Conservation (phyloP, 495 filamentous ascomycete genomes). For the Daldinia bambusicola region DNA sequence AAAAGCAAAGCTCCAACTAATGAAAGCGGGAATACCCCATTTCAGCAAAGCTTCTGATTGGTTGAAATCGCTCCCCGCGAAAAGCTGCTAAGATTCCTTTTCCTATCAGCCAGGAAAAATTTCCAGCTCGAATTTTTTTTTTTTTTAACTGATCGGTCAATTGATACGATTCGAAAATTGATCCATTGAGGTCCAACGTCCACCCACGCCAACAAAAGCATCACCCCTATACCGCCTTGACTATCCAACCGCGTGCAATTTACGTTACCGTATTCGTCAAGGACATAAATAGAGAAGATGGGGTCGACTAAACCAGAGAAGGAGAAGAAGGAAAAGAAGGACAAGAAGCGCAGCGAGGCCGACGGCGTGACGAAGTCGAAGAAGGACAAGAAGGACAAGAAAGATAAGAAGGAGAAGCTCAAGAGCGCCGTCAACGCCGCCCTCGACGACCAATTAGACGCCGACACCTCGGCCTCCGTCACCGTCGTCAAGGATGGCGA, state of each 20-base stretch:
- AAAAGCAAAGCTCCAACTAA: constrained; percentile 9
- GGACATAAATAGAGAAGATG: constrained; percentile 38
- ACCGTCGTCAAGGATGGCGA: constrained; percentile 55
- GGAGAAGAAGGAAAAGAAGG: constrained; percentile 80
- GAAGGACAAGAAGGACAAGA: constrained; percentile 79
- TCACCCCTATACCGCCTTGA: neutral
- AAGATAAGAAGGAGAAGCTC: constrained; percentile 70
- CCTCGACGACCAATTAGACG: constrained; percentile 55
- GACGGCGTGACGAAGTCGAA: constrained; percentile 77
- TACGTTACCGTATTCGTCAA: neutral
- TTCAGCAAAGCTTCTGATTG: constrained; percentile 23
- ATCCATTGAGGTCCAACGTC: constrained; percentile 22
- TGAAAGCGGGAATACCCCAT: constrained; percentile 29
- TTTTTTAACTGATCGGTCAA: constrained; percentile 35
- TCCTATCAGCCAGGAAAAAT: constrained; percentile 30
- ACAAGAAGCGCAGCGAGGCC: constrained; percentile 80
- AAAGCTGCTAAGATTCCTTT: constrained; percentile 19
- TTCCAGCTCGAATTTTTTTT: constrained; percentile 31
- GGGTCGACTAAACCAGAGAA: constrained; percentile 61
- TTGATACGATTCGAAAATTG: constrained; percentile 23
- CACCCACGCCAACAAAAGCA: constrained; percentile 15
- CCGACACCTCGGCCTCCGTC: constrained; percentile 45
- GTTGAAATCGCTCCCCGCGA: constrained; percentile 26
- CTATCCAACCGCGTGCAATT: neutral
- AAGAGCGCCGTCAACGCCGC: constrained; percentile 63